phyloP scores from a whole-genome alignment of 2,329 filamentous ascomycete species.

The Pyrenochaeta sp. region DNA sequence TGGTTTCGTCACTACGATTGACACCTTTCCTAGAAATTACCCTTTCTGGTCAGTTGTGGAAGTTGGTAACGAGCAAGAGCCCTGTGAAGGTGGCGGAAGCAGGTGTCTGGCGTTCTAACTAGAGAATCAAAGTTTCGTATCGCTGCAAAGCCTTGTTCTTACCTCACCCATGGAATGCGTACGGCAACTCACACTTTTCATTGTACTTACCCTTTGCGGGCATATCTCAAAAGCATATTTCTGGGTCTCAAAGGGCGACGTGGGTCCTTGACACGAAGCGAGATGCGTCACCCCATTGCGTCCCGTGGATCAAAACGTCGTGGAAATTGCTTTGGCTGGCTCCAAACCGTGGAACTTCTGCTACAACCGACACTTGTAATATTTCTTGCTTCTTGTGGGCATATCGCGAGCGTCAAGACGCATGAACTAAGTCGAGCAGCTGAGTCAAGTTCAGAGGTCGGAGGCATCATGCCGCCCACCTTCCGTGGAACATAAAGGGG shows the following conservation, averaged over 20 bases:
- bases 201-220: constrained; percentile 6
- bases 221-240: constrained; percentile 3
- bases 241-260: constrained; percentile 1
- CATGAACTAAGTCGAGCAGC: background rate
- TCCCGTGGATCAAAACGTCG: constrained; percentile 12
- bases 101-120: background rate
- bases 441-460: background rate
- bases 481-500: background rate
- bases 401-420: background rate
- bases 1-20: background rate
- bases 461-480: background rate
- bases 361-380: constrained; percentile 15
- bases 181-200: constrained; percentile 6
- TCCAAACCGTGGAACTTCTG: constrained; percentile 11
- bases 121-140: background rate
- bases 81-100: background rate
- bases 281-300: constrained; percentile 14
- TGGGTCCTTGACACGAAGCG: constrained; percentile 7
- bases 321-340: constrained; percentile 10
- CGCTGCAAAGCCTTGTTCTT: background rate
- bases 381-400: constrained; percentile 10
- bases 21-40: background rate
- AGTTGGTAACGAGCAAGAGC: background rate
- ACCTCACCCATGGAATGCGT: constrained; percentile 8
- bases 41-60: background rate